Base-by-base conservation (phyloP, 2,329 filamentous ascomycete species). In the Exophiala sp. region DNA sequence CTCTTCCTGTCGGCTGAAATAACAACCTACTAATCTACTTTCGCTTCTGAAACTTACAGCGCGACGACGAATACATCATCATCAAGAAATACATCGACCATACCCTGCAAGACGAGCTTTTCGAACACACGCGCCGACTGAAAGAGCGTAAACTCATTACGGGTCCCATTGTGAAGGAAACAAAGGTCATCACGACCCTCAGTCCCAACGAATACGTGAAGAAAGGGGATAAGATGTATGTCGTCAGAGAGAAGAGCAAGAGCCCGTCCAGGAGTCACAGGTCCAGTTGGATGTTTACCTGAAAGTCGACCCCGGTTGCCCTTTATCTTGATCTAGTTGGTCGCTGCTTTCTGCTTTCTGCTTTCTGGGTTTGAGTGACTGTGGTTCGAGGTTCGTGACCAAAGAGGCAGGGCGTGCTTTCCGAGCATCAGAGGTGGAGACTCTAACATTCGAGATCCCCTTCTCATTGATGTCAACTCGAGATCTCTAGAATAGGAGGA, bases 61-160 rank as follows among this genome's bases (percentile, higher is more conserved):
- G 58, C 43, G 82, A 89, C 61, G 76, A 79, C 14, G 80, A 85
- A 40, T 89, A 80, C 59, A 72, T 89, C 48, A 67, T 90, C 52
- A 85, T 89, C 68, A 86, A 85, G 67, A 75, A 81, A 48, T 86
- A 80, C 80, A 80, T 89, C 44, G 78, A 80, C 2, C 81, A 88
- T 59, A 77, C 79, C 54, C 79, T 88, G 63, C 85, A 88, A 62
- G 78, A 87, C 51, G 71, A 80, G 49, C 76, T 88, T 42, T 90
- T 86, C 76, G 76, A 79, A 37, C 84, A 89, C 67, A 88, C 85
- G 2, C 75, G 75, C 54, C 74, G 73, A 42, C 57, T 64, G 38
- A 70, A 68, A 19, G 69, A 72, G 48, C 58, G 70, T 40, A 67
- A 63, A 48, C 41, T 60, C 13, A 57, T 60, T 27, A 59, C 58